A percentile compares a stretch with the other conserved stretches of the same genome.
These are phyloP conservation scores for Castanea mollissima DNA, from an alignment of 306 rosid species.

Conservation along the genomic window DNA sequence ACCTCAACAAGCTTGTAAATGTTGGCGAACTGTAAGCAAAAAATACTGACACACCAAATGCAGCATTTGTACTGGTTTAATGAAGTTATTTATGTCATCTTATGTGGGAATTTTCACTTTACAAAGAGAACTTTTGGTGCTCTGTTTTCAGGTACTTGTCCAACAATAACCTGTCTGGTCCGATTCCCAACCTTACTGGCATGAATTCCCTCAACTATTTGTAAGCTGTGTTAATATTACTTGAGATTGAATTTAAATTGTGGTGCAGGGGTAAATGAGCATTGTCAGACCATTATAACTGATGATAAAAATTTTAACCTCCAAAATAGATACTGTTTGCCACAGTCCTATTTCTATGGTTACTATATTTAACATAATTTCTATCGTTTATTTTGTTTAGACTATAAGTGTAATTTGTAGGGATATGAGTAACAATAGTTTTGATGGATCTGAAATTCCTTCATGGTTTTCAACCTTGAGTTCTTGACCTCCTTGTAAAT, in stretches of 20 bases:
- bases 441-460: conserved; percentile 44
- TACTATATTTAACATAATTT: neutral
- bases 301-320: neutral
- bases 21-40: conserved; percentile 48
- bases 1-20: conserved; percentile 40
- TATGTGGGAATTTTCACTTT: neutral
- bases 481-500: conserved; percentile 57
- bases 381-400: neutral
- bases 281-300: neutral
- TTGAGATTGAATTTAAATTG: neutral
- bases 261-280: neutral
- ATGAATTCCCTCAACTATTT: conserved; percentile 41
- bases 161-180: conserved; percentile 56
- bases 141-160: conserved; percentile 51
- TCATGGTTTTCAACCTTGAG: conserved; percentile 39
- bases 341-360: neutral
- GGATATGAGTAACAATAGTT: conserved; percentile 62
- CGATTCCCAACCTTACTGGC: conserved; percentile 47
- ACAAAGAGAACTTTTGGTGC: neutral
- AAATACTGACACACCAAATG: conserved; percentile 3
- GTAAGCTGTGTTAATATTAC: conserved; percentile 30
- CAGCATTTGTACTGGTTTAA: neutral
- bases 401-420: conserved; percentile 26
- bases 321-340: neutral
- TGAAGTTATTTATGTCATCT: neutral